Evolutionary conservation across 1,139 yeast species (phyloP).

Genomic region (Hyphopichia buzzinii): DNA sequence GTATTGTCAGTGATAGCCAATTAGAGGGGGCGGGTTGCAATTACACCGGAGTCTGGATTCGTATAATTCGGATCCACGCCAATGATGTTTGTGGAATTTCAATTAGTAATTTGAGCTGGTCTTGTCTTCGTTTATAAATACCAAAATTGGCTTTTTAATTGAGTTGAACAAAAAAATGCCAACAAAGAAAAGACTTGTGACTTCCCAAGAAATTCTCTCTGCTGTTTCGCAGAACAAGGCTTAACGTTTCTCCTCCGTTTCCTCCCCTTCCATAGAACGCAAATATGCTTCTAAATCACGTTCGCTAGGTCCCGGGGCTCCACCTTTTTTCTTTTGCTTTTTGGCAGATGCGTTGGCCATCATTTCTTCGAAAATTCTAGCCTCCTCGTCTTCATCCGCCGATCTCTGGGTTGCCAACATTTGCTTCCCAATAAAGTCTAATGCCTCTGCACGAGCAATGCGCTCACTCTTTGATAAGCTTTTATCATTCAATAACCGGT

Average conservation of each 20-base stretch:
- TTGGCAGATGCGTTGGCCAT: slow-evolving; percentile 66
- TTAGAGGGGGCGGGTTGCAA: too few species aligned
- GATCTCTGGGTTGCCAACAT: slow-evolving; percentile 58
- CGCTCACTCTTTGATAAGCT: slow-evolving; percentile 49
- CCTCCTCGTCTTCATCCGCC: slow-evolving; percentile 71
- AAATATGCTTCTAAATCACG: slow-evolving; percentile 22
- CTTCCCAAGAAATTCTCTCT: too few species aligned
- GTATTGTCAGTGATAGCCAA: too few species aligned
- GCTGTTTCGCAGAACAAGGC: too few species aligned
- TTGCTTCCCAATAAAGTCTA: slow-evolving; percentile 55
- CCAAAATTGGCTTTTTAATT: too few species aligned
- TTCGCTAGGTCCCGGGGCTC: slow-evolving; percentile 12
- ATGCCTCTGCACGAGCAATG: slow-evolving; percentile 57
- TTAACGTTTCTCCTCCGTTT: slow-evolving; percentile 8
- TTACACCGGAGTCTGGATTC: too few species aligned
- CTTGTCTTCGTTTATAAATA: too few species aligned
- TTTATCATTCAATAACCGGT: slow-evolving; percentile 58
- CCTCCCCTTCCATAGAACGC: slow-evolving; percentile 17
- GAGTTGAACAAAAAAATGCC: too few species aligned
- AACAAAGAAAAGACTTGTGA: too few species aligned
- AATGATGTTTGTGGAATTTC: too few species aligned
- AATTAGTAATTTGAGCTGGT: too few species aligned
- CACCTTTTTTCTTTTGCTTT: slow-evolving; percentile 31
- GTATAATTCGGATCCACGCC: too few species aligned
- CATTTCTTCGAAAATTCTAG: slow-evolving; percentile 71